Percentiles rank a stretch among this genome's conserved stretches.
These are phyloP conservation scores for Fusarium tjaetaba DNA, from an alignment of 2,329 filamentous ascomycete genomes.

Conservation along the genomic window DNA sequence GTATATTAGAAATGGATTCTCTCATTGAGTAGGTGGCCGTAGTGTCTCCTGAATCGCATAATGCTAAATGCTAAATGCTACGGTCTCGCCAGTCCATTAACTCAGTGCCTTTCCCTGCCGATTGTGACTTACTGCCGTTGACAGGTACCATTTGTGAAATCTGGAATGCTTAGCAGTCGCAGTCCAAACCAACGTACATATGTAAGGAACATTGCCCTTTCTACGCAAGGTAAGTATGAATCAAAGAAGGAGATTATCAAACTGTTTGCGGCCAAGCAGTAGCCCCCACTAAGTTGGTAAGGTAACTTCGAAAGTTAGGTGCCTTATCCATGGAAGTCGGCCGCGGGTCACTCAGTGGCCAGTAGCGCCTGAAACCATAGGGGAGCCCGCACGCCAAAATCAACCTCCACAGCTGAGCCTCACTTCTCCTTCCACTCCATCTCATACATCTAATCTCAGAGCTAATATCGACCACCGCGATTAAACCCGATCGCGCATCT, in stretches of 20 bases:
- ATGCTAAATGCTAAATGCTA: not conserved
- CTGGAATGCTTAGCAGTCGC: not conserved
- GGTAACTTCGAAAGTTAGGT: not conserved
- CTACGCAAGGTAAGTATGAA: not conserved
- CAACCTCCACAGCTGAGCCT: slow-evolving; percentile 32
- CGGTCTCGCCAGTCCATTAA: not conserved
- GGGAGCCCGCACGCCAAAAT: slow-evolving; percentile 28
- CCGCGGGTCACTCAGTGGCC: slow-evolving; percentile 19
- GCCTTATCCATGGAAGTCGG: not conserved
- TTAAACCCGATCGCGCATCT: slow-evolving; percentile 15
- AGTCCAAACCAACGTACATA: not conserved
- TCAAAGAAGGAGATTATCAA: not conserved
- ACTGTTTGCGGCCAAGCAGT: not conserved
- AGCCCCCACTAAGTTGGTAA: not conserved
- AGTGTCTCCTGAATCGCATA: not conserved
- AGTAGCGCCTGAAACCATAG: slow-evolving; percentile 32
- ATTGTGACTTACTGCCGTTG: not conserved
- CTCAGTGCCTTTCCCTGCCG: not conserved
- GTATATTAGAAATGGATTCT: not conserved
- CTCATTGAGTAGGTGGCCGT: not conserved
- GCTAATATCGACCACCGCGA: slow-evolving; percentile 15
- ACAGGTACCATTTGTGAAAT: not conserved
- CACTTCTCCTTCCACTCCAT: slow-evolving; percentile 21
- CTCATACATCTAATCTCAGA: slow-evolving; percentile 33
- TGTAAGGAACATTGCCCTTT: not conserved